Conservation (phyloP, 768 basidiomycete species). For the Lentinus brumalis region DNA sequence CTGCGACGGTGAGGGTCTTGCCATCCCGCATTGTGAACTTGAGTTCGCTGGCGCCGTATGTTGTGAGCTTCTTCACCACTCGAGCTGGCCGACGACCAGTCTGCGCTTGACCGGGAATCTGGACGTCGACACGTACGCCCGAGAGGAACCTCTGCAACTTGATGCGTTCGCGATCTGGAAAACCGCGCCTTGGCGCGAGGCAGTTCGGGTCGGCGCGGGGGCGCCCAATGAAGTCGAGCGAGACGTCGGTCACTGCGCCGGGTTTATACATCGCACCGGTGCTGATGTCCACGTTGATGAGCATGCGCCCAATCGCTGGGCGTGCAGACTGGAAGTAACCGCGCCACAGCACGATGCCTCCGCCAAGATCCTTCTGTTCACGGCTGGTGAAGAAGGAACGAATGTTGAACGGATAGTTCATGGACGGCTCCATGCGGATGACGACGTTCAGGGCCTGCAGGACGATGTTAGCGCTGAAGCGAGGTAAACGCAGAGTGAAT, state of each 20-base stretch:
- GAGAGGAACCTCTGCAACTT: constrained; percentile 57
- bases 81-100: constrained; percentile 43
- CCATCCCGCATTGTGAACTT: constrained; percentile 63
- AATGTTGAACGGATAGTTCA: constrained; percentile 69
- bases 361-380: constrained; percentile 56
- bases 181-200: constrained; percentile 41
- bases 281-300: constrained; percentile 78
- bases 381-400: constrained; percentile 71
- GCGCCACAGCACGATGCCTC: constrained; percentile 71
- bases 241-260: constrained; percentile 59
- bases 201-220: constrained; percentile 29
- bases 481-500: neutral
- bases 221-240: constrained; percentile 53
- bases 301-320: constrained; percentile 60
- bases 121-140: constrained; percentile 52
- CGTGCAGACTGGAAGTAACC: constrained; percentile 83
- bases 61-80: constrained; percentile 62
- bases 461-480: neutral
- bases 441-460: constrained; percentile 71
- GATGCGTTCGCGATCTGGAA: constrained; percentile 55
- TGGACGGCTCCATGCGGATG: constrained; percentile 72
- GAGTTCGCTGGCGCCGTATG: constrained; percentile 52
- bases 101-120: constrained; percentile 16
- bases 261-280: constrained; percentile 76
- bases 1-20: constrained; percentile 54